Conservation (phyloP, 345 rosid genomes). For the Bruguiera parviflora region DNA sequence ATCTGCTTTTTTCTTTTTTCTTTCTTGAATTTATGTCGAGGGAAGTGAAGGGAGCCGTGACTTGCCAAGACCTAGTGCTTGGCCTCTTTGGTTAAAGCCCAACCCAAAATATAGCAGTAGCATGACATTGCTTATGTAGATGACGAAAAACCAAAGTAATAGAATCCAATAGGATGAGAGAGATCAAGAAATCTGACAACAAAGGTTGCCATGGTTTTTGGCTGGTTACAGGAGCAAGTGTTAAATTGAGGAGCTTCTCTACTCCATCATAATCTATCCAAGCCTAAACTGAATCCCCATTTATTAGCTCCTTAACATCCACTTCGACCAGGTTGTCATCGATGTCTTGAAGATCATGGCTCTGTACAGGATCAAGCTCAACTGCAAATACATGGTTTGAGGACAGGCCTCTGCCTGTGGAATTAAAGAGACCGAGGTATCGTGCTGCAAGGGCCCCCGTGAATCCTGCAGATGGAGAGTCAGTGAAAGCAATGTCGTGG, state of each 20-base stretch:
- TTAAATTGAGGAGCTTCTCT: constrained; percentile 11
- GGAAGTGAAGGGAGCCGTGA: constrained; percentile 10
- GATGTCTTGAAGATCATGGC: constrained; percentile 6
- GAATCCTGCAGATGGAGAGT: constrained; percentile 14
- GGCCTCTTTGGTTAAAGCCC: constrained; percentile 17
- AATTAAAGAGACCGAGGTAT: constrained; percentile 24
- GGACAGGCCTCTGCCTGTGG: neutral
- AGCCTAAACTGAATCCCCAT: constrained; percentile 13
- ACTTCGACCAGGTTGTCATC: constrained; percentile 15
- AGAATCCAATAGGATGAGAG: neutral
- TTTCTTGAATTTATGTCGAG: neutral
- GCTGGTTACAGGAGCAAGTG: constrained; percentile 12
- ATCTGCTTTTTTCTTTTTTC: neutral
- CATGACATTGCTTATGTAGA: constrained; percentile 13
- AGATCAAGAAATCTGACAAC: constrained; percentile 11
- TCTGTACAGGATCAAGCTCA: constrained; percentile 11
- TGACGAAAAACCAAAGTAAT: neutral
- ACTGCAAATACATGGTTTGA: constrained; percentile 21
- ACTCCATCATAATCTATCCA: constrained; percentile 17
- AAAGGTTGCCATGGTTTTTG: constrained; percentile 12
- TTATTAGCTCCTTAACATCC: constrained; percentile 11
- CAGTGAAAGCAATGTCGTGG: constrained; percentile 21
- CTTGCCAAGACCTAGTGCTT: neutral
- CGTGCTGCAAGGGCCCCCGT: neutral
- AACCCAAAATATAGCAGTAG: constrained; percentile 8